Percentiles rank a stretch among this genome's conserved stretches.
Evolutionary conservation across 306 rosid species (phyloP).

Genomic region (Styphnolobium japonicum): DNA sequence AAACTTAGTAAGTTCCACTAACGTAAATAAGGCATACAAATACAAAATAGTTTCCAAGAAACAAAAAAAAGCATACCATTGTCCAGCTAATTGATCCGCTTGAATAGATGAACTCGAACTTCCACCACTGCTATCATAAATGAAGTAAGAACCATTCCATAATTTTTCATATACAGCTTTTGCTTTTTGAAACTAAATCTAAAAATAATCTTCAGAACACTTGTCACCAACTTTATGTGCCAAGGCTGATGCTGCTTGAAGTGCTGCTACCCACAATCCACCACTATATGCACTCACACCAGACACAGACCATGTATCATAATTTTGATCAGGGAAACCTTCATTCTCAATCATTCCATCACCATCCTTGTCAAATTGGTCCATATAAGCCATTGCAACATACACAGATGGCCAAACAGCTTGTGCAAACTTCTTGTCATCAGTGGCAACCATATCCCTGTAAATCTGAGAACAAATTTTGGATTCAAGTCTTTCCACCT

Average conservation of each 20-base stretch:
- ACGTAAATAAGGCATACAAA: not conserved
- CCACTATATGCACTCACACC: constrained; percentile 98
- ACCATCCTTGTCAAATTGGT: constrained; percentile 88
- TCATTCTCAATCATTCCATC: constrained; percentile 98
- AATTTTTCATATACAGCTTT: constrained; percentile 66
- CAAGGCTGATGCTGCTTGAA: constrained; percentile 90
- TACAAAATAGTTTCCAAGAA: constrained; percentile 15
- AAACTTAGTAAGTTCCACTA: not conserved
- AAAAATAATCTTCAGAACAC: constrained; percentile 74
- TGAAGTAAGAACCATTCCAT: constrained; percentile 98
- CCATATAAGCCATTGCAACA: constrained; percentile 93
- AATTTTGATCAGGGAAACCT: constrained; percentile 97
- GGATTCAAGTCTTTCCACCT: constrained; percentile 99
- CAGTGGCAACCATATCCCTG: constrained; percentile 91
- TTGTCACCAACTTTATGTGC: constrained; percentile 77
- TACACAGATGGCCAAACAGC: constrained; percentile 97
- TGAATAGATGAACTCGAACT: constrained; percentile 78
- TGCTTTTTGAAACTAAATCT: constrained; percentile 80
- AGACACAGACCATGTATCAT: constrained; percentile 92
- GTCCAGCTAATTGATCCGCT: constrained; percentile 98
- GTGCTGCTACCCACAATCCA: constrained; percentile 96
- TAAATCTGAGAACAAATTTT: constrained; percentile 95
- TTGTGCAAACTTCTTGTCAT: constrained; percentile 82
- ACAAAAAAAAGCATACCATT: constrained; percentile 61
- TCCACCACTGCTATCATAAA: constrained; percentile 76